phyloP scores from a whole-genome alignment of 2,329 filamentous ascomycete genomes.

The Clonostachys rosea region DNA sequence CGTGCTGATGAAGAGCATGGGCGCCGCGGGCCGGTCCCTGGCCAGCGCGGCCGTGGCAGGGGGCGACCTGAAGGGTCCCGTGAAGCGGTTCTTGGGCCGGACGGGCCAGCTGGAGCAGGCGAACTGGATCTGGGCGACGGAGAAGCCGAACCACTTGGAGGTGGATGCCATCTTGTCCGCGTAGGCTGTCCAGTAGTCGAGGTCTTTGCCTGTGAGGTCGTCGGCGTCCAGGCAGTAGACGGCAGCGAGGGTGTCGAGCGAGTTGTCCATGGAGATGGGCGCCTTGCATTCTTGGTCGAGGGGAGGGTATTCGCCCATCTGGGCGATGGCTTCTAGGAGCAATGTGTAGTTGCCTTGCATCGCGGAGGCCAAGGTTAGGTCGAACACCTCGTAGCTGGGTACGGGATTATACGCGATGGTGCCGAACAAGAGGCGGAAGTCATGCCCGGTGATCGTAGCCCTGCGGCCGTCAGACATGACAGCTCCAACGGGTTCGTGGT shows the following conservation, averaged over 20 bases:
- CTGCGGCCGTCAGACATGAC: conserved; percentile 17
- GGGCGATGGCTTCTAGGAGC: conserved; percentile 15
- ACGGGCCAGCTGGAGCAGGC: conserved; percentile 30
- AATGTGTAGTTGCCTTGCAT: background rate
- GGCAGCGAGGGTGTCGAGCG: conserved; percentile 12
- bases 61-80: conserved; percentile 23
- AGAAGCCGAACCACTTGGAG: conserved; percentile 21
- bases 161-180: conserved; percentile 14
- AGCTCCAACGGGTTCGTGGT: conserved; percentile 18
- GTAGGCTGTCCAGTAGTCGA: conserved; percentile 20
- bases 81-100: conserved; percentile 30
- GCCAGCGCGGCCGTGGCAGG: conserved; percentile 9
- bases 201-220: conserved; percentile 8
- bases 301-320: conserved; percentile 11
- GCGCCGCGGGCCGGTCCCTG: conserved; percentile 26
- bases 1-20: conserved; percentile 36
- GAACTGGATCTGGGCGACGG: conserved; percentile 27
- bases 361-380: conserved; percentile 9
- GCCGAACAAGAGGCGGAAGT: conserved; percentile 19
- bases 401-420: background rate
- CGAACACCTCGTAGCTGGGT: background rate
- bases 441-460: conserved; percentile 20
- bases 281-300: background rate
- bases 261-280: background rate
- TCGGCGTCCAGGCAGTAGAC: conserved; percentile 29